Conservation (phyloP, 2,329 filamentous ascomycete genomes). For the Elsinoe fawcettii region DNA sequence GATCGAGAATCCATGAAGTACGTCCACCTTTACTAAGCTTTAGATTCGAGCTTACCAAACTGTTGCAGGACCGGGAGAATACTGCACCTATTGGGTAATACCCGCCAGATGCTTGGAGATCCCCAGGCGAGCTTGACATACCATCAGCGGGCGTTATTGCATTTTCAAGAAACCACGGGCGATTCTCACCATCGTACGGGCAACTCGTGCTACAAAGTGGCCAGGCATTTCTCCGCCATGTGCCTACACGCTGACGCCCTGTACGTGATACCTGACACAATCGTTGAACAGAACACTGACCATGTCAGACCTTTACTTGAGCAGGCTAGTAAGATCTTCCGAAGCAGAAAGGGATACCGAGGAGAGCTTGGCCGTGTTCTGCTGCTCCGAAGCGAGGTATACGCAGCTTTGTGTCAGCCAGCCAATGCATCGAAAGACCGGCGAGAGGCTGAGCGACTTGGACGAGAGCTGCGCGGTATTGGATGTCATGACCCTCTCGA, state of each 20-base stretch:
- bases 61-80: background rate
- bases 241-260: background rate
- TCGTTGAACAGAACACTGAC: background rate
- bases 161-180: background rate
- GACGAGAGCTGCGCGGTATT: background rate
- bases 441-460: background rate
- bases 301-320: background rate
- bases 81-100: background rate
- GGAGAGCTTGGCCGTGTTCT: background rate
- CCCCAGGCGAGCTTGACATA: background rate
- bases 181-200: background rate
- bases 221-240: background rate
- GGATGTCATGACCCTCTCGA: background rate
- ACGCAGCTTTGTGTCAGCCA: background rate
- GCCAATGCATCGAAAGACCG: background rate
- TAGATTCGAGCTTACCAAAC: background rate
- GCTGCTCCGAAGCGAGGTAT: background rate
- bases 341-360: background rate
- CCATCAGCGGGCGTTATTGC: background rate
- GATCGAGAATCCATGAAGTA: background rate
- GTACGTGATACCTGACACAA: too few relatives aligned
- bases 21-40: background rate
- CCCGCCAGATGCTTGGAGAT: background rate
- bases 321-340: background rate
- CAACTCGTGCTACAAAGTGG: background rate